Base-by-base conservation (phyloP, 495 filamentous ascomycete genomes). In the Aspergillus sclerotiicarbonarius region DNA sequence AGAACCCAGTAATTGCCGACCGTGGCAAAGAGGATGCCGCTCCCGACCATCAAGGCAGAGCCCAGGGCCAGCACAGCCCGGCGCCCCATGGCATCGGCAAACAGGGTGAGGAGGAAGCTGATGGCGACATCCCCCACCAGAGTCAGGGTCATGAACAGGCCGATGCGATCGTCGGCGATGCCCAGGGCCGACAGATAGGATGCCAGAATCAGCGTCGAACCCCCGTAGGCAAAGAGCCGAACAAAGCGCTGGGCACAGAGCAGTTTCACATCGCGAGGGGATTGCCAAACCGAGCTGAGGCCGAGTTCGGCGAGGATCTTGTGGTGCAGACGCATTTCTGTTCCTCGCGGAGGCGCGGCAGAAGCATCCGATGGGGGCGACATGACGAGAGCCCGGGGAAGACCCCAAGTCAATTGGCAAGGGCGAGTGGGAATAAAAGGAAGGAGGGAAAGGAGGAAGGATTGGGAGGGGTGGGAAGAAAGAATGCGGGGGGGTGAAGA, bases 71-170 rank as follows among this genome's bases (percentile, higher is more conserved):
- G 71, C n/a, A 88, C 84, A 6, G 76, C 80, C 56, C 85, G 84
- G 51, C 90, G 79, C 10, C 91, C 90, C 51, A 92, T 69, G 1
- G 77, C 70, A 75, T 95, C 90, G 3, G 90, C 90, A 55, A 88
- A 83, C 3, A 91, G 72, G 0, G 91, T 91, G 21, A 96, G 78
- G 21, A 87, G 63, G 18, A 91, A 84, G 51, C 89, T 90, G 56
- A 95, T 87, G 25, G 85, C 60, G 2, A 90, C 87, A 75, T 96
- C 91, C 29, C 91, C 91, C 16, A 89, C 72, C 53, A 95, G 72
- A 0, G 91, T 96, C 48, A 93, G 71, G 4, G 89, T 91, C 90
- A 96, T 96, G 70, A 96, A 94, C 5, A 92, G 76, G 15, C 91
- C 91, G 44, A 89, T 92, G n/a, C 76, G 76, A n/a, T 83, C 77